Percentiles rank a stretch among this genome's conserved stretches.
Evolutionary conservation across 352 stramenopile genomes (phyloP).

Genomic region (Pythium pyrilobum): DNA sequence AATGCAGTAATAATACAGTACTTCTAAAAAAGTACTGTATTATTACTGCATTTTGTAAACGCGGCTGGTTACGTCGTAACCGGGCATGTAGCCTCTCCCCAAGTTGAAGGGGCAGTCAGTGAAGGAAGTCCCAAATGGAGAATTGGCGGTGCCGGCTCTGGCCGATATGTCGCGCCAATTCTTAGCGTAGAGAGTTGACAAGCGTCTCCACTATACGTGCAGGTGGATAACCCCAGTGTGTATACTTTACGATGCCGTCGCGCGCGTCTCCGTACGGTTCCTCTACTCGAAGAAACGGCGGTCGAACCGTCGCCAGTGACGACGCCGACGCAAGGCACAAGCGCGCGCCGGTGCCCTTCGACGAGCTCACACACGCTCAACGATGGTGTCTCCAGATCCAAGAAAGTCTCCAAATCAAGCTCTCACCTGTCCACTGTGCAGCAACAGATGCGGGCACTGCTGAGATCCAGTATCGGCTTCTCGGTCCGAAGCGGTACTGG

Average conservation of each 20-base stretch:
- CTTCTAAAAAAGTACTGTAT: too few relatives aligned
- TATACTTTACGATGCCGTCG: slow-evolving; percentile 8
- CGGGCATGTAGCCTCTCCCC: background rate
- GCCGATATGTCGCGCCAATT: too few relatives aligned
- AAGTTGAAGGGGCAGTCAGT: background rate
- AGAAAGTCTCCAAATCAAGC: background rate
- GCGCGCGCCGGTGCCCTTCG: too few relatives aligned
- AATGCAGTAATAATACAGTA: too few relatives aligned
- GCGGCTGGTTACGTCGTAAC: too few relatives aligned
- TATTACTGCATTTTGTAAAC: too few relatives aligned
- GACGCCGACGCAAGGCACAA: too few relatives aligned
- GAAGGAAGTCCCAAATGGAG: too few relatives aligned
- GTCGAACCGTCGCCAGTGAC: background rate
- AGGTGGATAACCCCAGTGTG: too few relatives aligned
- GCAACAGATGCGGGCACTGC: slow-evolving; percentile 42
- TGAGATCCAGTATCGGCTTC: slow-evolving; percentile 49
- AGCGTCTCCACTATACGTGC: too few relatives aligned
- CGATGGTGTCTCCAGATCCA: slow-evolving; percentile 4
- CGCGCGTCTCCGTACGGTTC: slow-evolving; percentile 10
- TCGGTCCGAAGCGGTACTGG: slow-evolving; percentile 67
- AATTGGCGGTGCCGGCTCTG: too few relatives aligned
- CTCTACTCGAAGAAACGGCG: background rate
- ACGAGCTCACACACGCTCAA: slow-evolving; percentile 2
- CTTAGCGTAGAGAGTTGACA: too few relatives aligned
- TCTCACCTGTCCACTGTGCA: background rate